These are phyloP conservation scores for Phlyctochytrium planicorne DNA, from an alignment of 192 early-diverging fungal species.

Conservation along the genomic window DNA sequence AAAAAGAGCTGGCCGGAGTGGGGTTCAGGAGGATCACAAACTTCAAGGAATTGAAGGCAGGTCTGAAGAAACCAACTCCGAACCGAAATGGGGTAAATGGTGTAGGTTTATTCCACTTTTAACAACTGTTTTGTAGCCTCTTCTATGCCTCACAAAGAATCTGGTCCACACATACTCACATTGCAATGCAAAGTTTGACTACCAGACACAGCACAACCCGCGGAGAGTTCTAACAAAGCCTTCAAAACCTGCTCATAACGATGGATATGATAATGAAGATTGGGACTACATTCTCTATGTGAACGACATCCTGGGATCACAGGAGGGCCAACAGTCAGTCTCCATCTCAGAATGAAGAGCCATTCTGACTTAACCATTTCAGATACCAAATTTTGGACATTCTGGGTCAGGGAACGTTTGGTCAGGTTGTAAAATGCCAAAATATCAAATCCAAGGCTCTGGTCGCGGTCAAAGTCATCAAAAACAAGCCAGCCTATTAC, in stretches of 20 bases:
- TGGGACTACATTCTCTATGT: slow-evolving; percentile 96
- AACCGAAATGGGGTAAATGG: neutral
- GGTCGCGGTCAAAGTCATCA: slow-evolving; percentile 96
- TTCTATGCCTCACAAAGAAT: slow-evolving; percentile 16
- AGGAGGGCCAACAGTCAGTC: slow-evolving; percentile 79
- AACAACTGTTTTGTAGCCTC: neutral
- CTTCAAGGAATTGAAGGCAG: neutral
- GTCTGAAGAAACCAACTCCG: neutral
- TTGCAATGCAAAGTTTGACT: slow-evolving; percentile 81
- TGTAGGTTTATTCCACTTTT: neutral
- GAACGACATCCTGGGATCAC: slow-evolving; percentile 92
- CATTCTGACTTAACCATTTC: neutral
- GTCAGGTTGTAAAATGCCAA: slow-evolving; percentile 95
- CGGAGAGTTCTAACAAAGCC: slow-evolving; percentile 93
- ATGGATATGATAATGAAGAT: slow-evolving; percentile 94
- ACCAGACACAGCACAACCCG: slow-evolving; percentile 76
- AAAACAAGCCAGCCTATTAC: slow-evolving; percentile 97
- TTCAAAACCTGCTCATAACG: slow-evolving; percentile 83
- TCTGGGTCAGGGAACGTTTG: slow-evolving; percentile 96
- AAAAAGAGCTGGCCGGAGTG: neutral
- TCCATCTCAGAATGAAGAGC: neutral
- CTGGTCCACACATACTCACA: slow-evolving; percentile 71
- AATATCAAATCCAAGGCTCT: slow-evolving; percentile 90
- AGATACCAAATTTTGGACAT: slow-evolving; percentile 92
- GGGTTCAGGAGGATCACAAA: neutral